Base-by-base conservation (phyloP, 352 stramenopile species). In the Phytophthora fragariaefolia region DNA sequence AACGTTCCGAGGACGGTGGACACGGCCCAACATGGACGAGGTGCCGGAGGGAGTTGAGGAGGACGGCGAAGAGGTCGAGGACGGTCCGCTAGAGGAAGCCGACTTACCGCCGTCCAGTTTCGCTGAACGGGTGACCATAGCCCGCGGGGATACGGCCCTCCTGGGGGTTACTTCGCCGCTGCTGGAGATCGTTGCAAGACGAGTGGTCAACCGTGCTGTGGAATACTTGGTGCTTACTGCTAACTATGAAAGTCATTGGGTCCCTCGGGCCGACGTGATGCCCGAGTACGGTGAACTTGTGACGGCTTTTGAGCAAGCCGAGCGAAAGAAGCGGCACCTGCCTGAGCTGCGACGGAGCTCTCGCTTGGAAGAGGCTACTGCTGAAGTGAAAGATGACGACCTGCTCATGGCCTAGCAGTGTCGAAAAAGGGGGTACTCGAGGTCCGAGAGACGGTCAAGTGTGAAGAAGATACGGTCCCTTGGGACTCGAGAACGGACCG, bases 191-290 rank as follows among this genome's bases (percentile, higher is more conserved):
- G 30, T 36, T 12, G 30, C 30, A 12, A 36, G 12, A 12, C 30
- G 30, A 36, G 30, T 36, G 30, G 30, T 36, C 30, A 36, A 36
- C 30, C 46, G 4, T 5, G 3, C 15, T 2, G 22, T 40, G 12
- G n/a, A n/a, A n/a, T n/a, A n/a, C n/a, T n/a, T n/a, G n/a, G n/a
- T n/a, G n/a, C n/a, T n/a, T n/a, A n/a, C 52, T 10, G 36, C 27
- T 9, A 59, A 27, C 6, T 59, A 50, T 34, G 52, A 59, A 6
- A 59, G 22, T 0, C 50, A 50, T 23, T 60, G 38, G 38, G 7
- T 51, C 0, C 12, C 53, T 1, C 2, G 36, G 0, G n/a, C n/a
- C n/a, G n/a, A n/a, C n/a, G n/a, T n/a, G n/a, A n/a, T n/a, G n/a
- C n/a, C n/a, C n/a, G n/a, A n/a, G n/a, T n/a, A 60, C 15, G 6